Conservation (phyloP, 2,329 filamentous ascomycete genomes). For the Stenocarpella maydis region DNA sequence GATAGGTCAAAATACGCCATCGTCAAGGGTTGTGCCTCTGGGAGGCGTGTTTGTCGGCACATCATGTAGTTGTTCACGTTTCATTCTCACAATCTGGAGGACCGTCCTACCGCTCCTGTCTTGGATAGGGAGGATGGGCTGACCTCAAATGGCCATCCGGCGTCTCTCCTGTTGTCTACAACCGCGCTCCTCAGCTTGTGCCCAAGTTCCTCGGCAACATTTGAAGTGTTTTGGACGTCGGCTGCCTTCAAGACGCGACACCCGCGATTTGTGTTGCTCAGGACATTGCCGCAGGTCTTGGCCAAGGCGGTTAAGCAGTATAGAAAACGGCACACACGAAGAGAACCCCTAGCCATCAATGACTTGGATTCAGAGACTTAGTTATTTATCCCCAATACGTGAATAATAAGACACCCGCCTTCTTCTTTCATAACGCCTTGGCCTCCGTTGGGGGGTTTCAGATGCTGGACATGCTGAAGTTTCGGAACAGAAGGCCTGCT, state of each 20-base stretch:
- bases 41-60: neutral
- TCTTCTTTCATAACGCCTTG: slow-evolving; percentile 32
- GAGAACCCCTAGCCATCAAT: neutral
- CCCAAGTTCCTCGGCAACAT: neutral
- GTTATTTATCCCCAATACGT: slow-evolving; percentile 29
- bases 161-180: too few species aligned
- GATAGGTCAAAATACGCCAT: slow-evolving; percentile 25
- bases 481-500: slow-evolving; percentile 22
- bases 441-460: slow-evolving; percentile 30
- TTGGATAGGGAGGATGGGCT: too few species aligned
- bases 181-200: too few species aligned
- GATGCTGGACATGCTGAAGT: slow-evolving; percentile 30
- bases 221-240: too few species aligned
- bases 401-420: slow-evolving; percentile 14
- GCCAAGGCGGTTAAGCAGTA: neutral
- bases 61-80: neutral
- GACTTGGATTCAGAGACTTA: slow-evolving; percentile 15
- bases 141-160: too few species aligned
- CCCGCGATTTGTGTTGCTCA: neutral
- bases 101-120: too few species aligned
- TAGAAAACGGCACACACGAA: too few species aligned
- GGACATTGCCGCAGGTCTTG: too few species aligned
- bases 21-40: neutral
- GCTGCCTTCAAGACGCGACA: neutral
- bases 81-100: neutral